Conservation (phyloP, 2,329 filamentous ascomycete genomes). For the Elsinoe necatrix region DNA sequence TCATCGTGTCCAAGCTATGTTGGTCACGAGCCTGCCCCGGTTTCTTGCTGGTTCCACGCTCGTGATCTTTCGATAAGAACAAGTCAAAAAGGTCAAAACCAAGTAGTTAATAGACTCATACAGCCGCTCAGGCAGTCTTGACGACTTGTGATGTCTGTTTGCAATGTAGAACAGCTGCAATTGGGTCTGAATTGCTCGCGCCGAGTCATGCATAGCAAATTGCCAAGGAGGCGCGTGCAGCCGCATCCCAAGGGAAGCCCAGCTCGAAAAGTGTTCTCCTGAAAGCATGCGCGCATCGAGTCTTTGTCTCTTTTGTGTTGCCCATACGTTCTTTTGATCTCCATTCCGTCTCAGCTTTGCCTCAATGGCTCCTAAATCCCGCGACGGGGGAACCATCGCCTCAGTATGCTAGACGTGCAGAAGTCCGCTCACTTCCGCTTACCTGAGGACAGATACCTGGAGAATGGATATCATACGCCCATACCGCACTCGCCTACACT, state of each 20-base stretch:
- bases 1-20: no score
- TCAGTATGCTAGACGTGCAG: conserved; percentile 38
- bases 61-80: no score
- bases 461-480: conserved; percentile 81
- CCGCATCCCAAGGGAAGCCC: background rate
- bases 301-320: background rate
- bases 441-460: conserved; percentile 56
- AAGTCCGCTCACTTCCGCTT: background rate
- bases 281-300: background rate
- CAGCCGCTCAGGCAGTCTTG: no score
- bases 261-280: conserved; percentile 5
- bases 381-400: conserved; percentile 55
- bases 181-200: background rate
- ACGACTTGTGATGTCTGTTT: no score
- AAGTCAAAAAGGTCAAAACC: no score
- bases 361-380: conserved; percentile 52
- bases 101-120: no score
- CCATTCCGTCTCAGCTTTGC: background rate
- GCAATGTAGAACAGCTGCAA: background rate
- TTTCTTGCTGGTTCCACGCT: no score
- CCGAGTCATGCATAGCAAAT: background rate
- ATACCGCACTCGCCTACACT: conserved; percentile 74
- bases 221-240: conserved; percentile 14
- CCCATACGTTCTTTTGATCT: background rate
- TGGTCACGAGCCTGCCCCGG: no score